phyloP scores from a whole-genome alignment of 768 basidiomycete species.

The Trametes coccinea region DNA sequence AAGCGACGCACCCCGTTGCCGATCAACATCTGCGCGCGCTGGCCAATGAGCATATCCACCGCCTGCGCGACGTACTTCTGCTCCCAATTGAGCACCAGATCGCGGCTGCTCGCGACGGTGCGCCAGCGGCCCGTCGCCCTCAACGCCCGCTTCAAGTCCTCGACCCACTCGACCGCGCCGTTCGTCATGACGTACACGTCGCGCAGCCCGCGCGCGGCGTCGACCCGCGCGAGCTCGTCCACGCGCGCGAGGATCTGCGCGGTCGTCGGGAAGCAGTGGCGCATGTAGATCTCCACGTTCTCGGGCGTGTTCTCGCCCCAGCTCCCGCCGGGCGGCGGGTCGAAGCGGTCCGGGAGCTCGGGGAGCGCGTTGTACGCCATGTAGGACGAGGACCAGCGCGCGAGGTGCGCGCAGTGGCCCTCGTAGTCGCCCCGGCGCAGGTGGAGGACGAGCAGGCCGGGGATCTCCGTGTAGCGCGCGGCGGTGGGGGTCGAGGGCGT shows the following conservation, averaged over 20 bases:
- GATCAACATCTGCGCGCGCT: slow-evolving; percentile 63
- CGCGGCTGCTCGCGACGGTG: slow-evolving; percentile 52
- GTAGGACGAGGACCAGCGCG: slow-evolving; percentile 40
- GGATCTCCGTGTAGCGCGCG: slow-evolving; percentile 34
- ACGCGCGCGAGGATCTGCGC: slow-evolving; percentile 49
- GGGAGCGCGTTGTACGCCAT: slow-evolving; percentile 56
- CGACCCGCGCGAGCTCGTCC: slow-evolving; percentile 25
- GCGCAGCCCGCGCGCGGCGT: slow-evolving; percentile 35
- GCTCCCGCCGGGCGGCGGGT: slow-evolving; percentile 26
- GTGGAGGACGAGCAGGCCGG: slow-evolving; percentile 57
- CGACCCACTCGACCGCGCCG: slow-evolving; percentile 51
- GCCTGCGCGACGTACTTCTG: slow-evolving; percentile 58
- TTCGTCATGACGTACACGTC: slow-evolving; percentile 69
- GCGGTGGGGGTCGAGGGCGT: slow-evolving; percentile 4
- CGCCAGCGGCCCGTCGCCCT: slow-evolving; percentile 42
- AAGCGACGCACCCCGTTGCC: slow-evolving; percentile 66
- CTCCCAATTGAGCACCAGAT: slow-evolving; percentile 55
- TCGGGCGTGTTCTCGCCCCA: slow-evolving; percentile 27
- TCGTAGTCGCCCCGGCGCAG: slow-evolving; percentile 60
- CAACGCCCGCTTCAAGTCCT: slow-evolving; percentile 45
- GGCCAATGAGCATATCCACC: slow-evolving; percentile 67
- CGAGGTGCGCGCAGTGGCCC: slow-evolving; percentile 47
- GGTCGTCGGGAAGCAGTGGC: slow-evolving; percentile 56
- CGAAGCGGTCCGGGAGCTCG: slow-evolving; percentile 49
- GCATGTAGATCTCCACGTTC: slow-evolving; percentile 35